Evolutionary conservation across 805 yeast species (phyloP).

Genomic region (Wickerhamomyces bovis): DNA sequence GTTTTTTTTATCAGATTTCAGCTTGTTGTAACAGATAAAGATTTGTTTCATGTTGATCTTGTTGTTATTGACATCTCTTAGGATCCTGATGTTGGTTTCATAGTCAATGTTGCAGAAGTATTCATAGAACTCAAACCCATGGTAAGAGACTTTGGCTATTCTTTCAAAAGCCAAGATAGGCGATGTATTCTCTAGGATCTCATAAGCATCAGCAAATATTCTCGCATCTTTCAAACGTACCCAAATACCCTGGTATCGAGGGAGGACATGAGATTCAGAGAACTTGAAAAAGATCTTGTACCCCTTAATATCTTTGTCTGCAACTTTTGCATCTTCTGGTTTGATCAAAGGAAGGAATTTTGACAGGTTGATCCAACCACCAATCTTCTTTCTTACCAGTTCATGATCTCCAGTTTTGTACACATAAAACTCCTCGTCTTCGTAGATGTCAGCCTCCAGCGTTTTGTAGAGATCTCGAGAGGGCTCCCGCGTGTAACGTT

Average conservation of each 20-base stretch:
- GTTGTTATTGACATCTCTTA: conserved; percentile 15
- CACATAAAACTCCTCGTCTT: conserved; percentile 9
- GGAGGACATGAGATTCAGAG: background rate
- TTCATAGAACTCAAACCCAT: conserved; percentile 22
- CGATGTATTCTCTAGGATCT: conserved; percentile 9
- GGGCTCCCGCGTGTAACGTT: conserved; percentile 6
- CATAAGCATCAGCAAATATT: conserved; percentile 14
- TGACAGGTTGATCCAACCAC: conserved; percentile 20
- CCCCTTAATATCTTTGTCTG: background rate
- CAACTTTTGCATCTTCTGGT: background rate
- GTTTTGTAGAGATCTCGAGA: background rate
- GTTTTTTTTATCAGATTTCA: conserved; percentile 9
- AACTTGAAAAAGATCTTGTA: background rate
- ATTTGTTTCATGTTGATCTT: conserved; percentile 22
- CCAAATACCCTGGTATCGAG: conserved; percentile 19
- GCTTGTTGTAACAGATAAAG: conserved; percentile 15
- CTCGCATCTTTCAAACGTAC: conserved; percentile 19
- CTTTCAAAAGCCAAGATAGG: conserved; percentile 23
- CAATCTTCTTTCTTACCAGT: conserved; percentile 16
- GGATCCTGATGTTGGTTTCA: conserved; percentile 18
- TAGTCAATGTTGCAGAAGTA: conserved; percentile 15
- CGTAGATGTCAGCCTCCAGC: conserved; percentile 4
- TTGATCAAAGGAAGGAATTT: conserved; percentile 5
- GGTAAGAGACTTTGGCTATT: conserved; percentile 20
- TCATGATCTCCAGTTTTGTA: conserved; percentile 2